Base-by-base conservation (phyloP, 148 eudicot species). In the Fallopia convolvulus region DNA sequence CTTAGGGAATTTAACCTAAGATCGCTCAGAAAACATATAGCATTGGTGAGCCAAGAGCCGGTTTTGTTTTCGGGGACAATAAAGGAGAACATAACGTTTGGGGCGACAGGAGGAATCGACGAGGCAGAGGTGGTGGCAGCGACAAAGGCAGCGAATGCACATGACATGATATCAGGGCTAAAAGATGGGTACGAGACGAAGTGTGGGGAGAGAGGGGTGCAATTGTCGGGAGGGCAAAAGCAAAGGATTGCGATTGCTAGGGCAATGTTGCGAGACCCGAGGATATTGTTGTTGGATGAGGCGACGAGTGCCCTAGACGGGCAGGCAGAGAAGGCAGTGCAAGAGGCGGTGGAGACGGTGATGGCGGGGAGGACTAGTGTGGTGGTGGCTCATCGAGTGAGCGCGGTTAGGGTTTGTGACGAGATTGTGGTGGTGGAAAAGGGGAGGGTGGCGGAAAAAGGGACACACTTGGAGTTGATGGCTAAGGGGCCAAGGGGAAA, bases 281-380 rank as follows among this genome's bases (percentile, higher is more conserved):
- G 82, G 0, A 70, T 93, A 2, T 61, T 93, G 26, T 68, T 93
- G 81, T 79, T 93, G 6, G 97, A 93, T 36, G 97, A 93, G 83
- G 97, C 97, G 1, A 93, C 97, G 12, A 90, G 95, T 49, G 97
- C 97, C 4, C 80, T 93, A 10, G 97, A 93, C 41, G 85, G 93
- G 49, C 89, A 90, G 26, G 84, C 95, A 0, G 95, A 92, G 74
- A 92, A 90, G 47, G 74, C 86, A 20, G 93, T 92, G 7, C 97
- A 92, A 42, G 97, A 89, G 18, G 94, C 97, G 26, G 87, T 92
- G 0, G 91, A 92, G 79, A 78, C 85, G 26, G 90, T 90, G 21
- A 92, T 92, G 97, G 86, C 82, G 15, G 90, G 91, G 6, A 77
- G 92, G 81, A 88, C 97, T 5, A 90, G 93, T 58, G 87, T 92